phyloP scores from a whole-genome alignment of 169 alveolate genomes.

The Condylostoma magnum region DNA sequence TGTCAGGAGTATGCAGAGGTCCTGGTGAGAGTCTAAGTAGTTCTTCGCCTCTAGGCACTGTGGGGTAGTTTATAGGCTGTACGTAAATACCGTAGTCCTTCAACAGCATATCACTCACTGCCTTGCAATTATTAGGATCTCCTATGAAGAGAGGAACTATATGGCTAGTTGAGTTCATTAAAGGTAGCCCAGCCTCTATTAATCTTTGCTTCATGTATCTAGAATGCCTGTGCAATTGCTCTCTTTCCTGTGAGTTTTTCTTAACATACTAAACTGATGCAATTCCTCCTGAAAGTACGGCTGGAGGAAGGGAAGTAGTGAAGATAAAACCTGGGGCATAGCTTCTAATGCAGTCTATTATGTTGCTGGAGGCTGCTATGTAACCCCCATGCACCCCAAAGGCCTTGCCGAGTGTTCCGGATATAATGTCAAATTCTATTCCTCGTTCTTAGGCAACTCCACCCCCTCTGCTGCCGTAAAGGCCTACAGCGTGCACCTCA shows the following conservation, averaged over 20 bases:
- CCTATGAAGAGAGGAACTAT: conserved; percentile 83
- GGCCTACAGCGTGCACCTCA: conserved; percentile 91
- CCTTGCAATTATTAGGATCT: conserved; percentile 71
- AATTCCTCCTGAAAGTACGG: conserved; percentile 73
- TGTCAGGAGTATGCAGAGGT: conserved; percentile 80
- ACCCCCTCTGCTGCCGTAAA: conserved; percentile 85
- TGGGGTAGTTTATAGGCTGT: conserved; percentile 89
- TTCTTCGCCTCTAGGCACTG: conserved; percentile 86
- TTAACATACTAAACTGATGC: conserved; percentile 69
- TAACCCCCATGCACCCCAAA: conserved; percentile 90
- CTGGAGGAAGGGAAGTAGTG: conserved; percentile 88
- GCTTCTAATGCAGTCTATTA: conserved; percentile 79
- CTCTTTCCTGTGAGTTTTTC: conserved; percentile 53
- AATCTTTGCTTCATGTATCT: conserved; percentile 58
- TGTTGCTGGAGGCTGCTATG: conserved; percentile 65
- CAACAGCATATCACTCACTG: conserved; percentile 68
- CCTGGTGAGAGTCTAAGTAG: conserved; percentile 82
- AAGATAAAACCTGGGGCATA: conserved; percentile 84
- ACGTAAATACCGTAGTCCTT: conserved; percentile 71
- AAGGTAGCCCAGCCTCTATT: conserved; percentile 57
- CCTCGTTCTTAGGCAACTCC: conserved; percentile 79
- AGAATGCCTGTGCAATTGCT: conserved; percentile 56
- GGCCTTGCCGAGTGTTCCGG: conserved; percentile 90
- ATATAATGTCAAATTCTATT: conserved; percentile 65
- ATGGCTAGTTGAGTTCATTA: conserved; percentile 69